A percentile compares a stretch with the other conserved stretches of the same genome.
Evolutionary conservation across 1,139 yeast genomes (phyloP).

Genomic region (Candida tetrigidarum): DNA sequence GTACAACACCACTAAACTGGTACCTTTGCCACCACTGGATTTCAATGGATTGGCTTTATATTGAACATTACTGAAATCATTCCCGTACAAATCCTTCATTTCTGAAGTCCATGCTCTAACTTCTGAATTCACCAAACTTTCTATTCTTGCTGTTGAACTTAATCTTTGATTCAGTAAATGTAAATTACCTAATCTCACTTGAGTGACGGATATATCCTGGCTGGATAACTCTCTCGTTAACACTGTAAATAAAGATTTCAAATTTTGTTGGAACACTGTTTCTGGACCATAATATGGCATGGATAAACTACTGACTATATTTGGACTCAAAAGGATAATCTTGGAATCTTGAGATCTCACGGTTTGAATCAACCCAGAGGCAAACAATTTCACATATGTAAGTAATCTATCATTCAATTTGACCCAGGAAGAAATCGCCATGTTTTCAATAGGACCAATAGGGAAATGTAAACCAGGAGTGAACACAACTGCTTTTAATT

Average conservation of each 20-base stretch:
- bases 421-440: constrained; percentile 58
- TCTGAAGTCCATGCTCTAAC: constrained; percentile 46
- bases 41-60: constrained; percentile 37
- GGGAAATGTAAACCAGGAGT: constrained; percentile 71
- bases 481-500: constrained; percentile 60
- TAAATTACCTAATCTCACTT: constrained; percentile 52
- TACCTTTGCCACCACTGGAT: constrained; percentile 40
- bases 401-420: constrained; percentile 48
- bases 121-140: constrained; percentile 41
- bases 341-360: constrained; percentile 52
- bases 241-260: constrained; percentile 42
- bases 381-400: constrained; percentile 55
- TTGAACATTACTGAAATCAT: constrained; percentile 39
- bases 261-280: constrained; percentile 39
- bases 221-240: constrained; percentile 44
- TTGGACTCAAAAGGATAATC: constrained; percentile 48
- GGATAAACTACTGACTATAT: constrained; percentile 43
- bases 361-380: constrained; percentile 61
- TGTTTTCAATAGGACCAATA: constrained; percentile 67
- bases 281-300: constrained; percentile 58
- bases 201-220: constrained; percentile 49
- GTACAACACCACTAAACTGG: constrained; percentile 51
- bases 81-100: constrained; percentile 40
- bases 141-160: constrained; percentile 29
- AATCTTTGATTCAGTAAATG: constrained; percentile 36